Evolutionary conservation across 2,329 filamentous ascomycete species (phyloP), one percentile per base, ranked within the genome.

Genomic region (Neurospora sp.): DNA sequence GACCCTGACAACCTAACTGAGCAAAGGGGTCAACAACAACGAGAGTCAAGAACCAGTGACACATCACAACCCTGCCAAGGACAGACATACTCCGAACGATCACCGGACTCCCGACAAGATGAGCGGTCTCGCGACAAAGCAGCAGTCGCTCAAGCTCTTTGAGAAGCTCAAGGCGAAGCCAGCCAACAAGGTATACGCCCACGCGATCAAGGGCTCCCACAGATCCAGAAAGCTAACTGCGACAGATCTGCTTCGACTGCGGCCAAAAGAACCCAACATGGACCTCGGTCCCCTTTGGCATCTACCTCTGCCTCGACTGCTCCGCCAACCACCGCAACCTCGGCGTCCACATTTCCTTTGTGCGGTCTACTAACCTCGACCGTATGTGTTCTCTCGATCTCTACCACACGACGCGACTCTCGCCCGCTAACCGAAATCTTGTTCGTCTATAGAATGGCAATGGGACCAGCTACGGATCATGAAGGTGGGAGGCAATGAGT

Each of bases 401-500:
- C 7, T 23, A 36, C 15, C 23, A 4, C 8, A 2, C 52, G 23
- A 62, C 52, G 28, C 52, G 52, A 36, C 23, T 9, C 23, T n/a
- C 28, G 52, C 42, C 38, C 15, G n/a, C 46, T 66, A 58, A 40
- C 38, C 28, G 38, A 39, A 67, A 39, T 23, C 3, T 40, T 67
- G 10, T 70, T 73, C 67, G 33, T 62, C 43, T 3, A 43, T 76
- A 92, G 90, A 93, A 84, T 99, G 96, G 96, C 93, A 97, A 91
- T 99, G 96, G 96, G 93, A 97, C 75, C 96, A 99, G 81, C 87
- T 99, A 72, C 92, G 96, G 68, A 82, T 95, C 70, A 98, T 99
- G 95, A 99, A 99, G 83, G 93, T 98, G 17, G 96, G 96, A 74
- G 96, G 96, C 70, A 99, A 99, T 78, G 95, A 98, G 82, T 97